Base-by-base conservation (phyloP, 371 early-diverging fungal species). In the Funneliformis caledonium region DNA sequence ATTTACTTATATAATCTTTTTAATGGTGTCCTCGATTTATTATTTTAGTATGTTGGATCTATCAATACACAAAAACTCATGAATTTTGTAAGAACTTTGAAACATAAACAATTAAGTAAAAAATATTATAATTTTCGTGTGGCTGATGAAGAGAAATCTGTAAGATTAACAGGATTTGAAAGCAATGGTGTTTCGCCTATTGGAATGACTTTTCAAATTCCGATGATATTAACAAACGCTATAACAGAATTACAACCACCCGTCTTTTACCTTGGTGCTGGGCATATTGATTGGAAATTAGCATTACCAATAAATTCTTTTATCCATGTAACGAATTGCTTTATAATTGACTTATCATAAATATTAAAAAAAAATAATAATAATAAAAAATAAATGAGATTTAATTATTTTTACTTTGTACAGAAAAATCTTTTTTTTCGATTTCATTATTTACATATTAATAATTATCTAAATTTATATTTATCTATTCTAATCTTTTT, bases 211-310 rank as follows among this genome's bases (percentile, higher is more conserved):
- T 48, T 83, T 22, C 81, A 83, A 1, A 78, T 94, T 45, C 95
- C 96, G 2, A 83, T 95, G 14, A 88, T 96, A 12, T 42, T 96
- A 12, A 87, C 91, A 7, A 83, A 90, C 76, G 85, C 87, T 5
- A 91, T 95, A 37, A 84, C 88, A 1, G 83, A 86, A 59, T 31
- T 72, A 3, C 84, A 90, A 88, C 97, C 97, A 2, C 89, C 92
- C 4, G 87, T 96, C 3, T 82, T 95, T 19, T 95, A 88, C 82
- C 85, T 96, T n/a, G 97, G 97, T 33, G 96, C 94, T 47, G 97
- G 97, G 0, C 94, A 96, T 84, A 85, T 93, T 9, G 96, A 97
- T 82, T 96, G 94, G 93, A 97, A 97, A 83, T 82, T 96, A 11
- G 92, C 92, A 7, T 77, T 96, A 61, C 93, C 95, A 22, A 87